Evolutionary conservation across 805 yeast species (phyloP), one percentile per base, ranked within the genome.

Genomic region (Cyberlindnera euphorbiiphila): DNA sequence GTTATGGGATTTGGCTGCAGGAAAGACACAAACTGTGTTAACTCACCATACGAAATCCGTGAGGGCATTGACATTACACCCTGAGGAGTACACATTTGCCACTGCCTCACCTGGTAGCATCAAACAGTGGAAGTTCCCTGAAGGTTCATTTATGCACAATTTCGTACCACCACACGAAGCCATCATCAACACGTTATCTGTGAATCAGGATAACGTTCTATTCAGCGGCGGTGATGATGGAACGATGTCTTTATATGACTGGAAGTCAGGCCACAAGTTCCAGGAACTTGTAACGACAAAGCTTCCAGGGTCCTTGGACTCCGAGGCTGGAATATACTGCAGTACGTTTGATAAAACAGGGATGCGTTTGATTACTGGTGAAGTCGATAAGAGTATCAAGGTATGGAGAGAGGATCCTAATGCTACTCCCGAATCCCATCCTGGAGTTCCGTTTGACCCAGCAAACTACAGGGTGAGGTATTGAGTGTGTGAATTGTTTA

Each of bases 171-270:
- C 54, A 9, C 65, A 70, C 36, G 61, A 65, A 13, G 60, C 69
- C 8, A 80, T 87, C 14, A 68, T 88, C 19, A 88, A 88, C 56
- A 75, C 95, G 0, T 54, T 87, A 30, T 56, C 81, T 8, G 68
- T 78, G 7, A 86, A 83, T 51, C 57, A 62, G 16, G 75, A 73
- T 11, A 78, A 80, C 34, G 77, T 78, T 4, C 54, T 87, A 40
- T 85, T 85, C 53, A 76, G 85, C 6, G 98, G 98, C 13, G 82
- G 81, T 35, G 95, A 87, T 54, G 74, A 85, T 56, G 98, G 98
- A 1, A 65, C 72, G 5, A 69, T 85, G 66, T 78, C 76, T 5
- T 78, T 86, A 49, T 86, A 73, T 60, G 95, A 91, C 61, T 87
- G 91, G 74, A 68, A 69, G 18, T 58, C 78, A 1, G 96, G 96